Conservation (phyloP, 2,329 filamentous ascomycete species). For the Hymenoscyphus occultus region DNA sequence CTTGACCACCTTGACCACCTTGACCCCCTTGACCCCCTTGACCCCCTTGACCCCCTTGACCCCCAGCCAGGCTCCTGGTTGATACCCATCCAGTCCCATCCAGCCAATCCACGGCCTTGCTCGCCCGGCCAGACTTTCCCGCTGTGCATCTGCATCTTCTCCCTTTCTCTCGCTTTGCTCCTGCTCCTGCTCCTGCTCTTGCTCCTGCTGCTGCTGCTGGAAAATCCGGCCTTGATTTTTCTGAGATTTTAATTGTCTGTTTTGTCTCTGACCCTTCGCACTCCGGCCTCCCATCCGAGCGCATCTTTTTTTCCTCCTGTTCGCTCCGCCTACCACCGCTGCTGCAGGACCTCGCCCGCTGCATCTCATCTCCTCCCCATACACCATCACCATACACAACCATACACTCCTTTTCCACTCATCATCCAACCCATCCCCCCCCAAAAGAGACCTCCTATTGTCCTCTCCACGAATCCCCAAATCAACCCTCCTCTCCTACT, state of each 20-base stretch:
- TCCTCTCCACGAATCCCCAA: background rate
- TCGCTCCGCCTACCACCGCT: background rate
- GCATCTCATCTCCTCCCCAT: constrained; percentile 15
- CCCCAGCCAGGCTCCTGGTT: background rate
- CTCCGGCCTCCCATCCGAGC: background rate
- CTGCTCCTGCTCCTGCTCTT: background rate
- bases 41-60: background rate
- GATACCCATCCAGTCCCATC: background rate
- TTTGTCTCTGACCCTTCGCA: background rate
- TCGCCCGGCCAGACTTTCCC: background rate
- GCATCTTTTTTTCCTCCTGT: background rate
- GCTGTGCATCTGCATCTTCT: background rate
- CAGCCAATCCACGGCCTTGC: background rate
- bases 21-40: too few species aligned
- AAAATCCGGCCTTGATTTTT: background rate
- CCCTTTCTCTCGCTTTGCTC: background rate
- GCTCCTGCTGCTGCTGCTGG: background rate
- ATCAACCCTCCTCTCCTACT: background rate
- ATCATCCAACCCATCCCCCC: background rate
- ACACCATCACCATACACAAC: constrained; percentile 23
- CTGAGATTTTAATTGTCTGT: background rate
- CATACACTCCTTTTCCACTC: constrained; percentile 26
- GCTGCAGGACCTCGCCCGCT: constrained; percentile 13
- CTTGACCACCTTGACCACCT: background rate
- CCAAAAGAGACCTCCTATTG: too few species aligned